Base-by-base conservation (phyloP, 352 stramenopile genomes). In the Elongisporangium prolatum region DNA sequence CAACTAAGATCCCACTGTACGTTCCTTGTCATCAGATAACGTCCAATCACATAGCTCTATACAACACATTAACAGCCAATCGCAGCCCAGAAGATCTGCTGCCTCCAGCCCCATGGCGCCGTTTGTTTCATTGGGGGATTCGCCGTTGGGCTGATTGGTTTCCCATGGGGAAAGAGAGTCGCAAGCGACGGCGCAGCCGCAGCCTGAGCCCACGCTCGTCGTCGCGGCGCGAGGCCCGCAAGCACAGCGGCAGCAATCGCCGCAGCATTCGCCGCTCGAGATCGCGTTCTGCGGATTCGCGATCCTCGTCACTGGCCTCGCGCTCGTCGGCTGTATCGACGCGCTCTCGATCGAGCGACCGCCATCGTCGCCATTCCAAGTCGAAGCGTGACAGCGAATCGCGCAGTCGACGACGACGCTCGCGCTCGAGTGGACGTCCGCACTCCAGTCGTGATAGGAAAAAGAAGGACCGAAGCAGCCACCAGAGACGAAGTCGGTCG, bases 301-400 rank as follows among this genome's bases (percentile, higher is more conserved):
- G 65, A 3, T 72, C 64, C 20, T 64, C 65, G 11, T 83, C 75
- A 5, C 49, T 38, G 17, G 47, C 59, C 14, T 67, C 63, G 56
- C 59, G 50, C 11, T 24, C 21, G 6, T 77, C 67, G 18, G 75
- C 69, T 7, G 68, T 48, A 50, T 54, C 53, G 21, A 75, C 74
- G 3, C 65, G 70, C 28, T 79, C 70, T 24, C 59, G 74, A 53
- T 84, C 71, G 54, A 69, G 73, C 14, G 84, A 73, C 21, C 57
- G 68, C 17, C 58, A 76, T 34, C 63, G 40, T 11, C 64, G 65
- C 20, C 55, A 55, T 25, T 63, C 65, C 47, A 75, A 67, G 40
- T 56, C 55, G 1, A 67, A 56, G 56, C 66, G 28, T 3, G 47
- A 58, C 7, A 24, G 53, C 47, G 21, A 52, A 50, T 49, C 48